Conservation (phyloP, 2,329 filamentous ascomycete genomes). For the Microsporum ferrugineum region DNA sequence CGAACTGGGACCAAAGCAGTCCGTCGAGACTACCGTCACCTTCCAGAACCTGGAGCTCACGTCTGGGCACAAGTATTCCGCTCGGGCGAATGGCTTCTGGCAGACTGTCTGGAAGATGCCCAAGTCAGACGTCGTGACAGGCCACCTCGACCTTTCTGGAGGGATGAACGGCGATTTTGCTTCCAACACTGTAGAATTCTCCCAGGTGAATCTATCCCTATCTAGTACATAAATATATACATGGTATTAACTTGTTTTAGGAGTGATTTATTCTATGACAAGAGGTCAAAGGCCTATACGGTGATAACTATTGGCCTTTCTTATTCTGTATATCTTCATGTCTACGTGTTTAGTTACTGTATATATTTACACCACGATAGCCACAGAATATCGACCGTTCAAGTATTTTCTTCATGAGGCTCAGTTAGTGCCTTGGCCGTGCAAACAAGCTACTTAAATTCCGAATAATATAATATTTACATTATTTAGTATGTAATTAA, state of each 20-base stretch:
- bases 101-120: slow-evolving; percentile 25
- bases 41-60: slow-evolving; percentile 21
- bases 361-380: not conserved
- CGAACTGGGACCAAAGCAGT: slow-evolving; percentile 21
- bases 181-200: slow-evolving; percentile 16
- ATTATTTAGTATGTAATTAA: no score
- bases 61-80: slow-evolving; percentile 24
- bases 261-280: not conserved
- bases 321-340: not conserved
- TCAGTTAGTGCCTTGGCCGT: slow-evolving; percentile 2
- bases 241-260: not conserved
- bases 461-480: no score
- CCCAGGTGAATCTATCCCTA: slow-evolving; percentile 4
- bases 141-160: slow-evolving; percentile 16
- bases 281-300: no score
- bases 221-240: not conserved
- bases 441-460: not conserved
- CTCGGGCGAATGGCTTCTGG: slow-evolving; percentile 27
- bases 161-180: slow-evolving; percentile 18
- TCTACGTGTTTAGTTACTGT: not conserved
- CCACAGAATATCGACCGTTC: not conserved
- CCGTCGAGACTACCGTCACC: slow-evolving; percentile 17
- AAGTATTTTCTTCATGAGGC: not conserved
- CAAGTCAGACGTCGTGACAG: slow-evolving; percentile 17
- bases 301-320: no score